A percentile compares a stretch with the other conserved stretches of the same genome.
Evolutionary conservation across 352 stramenopile species (phyloP).

Genomic region (Phytopythium boreale): DNA sequence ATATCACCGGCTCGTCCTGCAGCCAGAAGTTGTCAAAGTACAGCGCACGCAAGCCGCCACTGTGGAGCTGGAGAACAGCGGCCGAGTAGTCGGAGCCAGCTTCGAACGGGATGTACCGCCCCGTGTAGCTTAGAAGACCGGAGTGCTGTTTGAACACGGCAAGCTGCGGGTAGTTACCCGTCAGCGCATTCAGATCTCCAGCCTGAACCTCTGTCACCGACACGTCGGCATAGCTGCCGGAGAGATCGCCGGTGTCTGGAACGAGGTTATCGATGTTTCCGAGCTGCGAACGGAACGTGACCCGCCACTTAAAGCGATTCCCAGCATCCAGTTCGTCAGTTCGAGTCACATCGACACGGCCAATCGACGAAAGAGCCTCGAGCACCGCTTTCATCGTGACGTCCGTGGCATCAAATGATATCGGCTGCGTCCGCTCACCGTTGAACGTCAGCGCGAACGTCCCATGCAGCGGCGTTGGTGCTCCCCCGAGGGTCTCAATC

Average conservation of each 20-base stretch:
- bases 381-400: slow-evolving; percentile 87
- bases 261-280: slow-evolving; percentile 76
- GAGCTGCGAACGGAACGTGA: slow-evolving; percentile 92
- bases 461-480: slow-evolving; percentile 91
- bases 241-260: slow-evolving; percentile 36
- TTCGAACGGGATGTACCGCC: slow-evolving; percentile 77
- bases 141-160: slow-evolving; percentile 90
- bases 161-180: slow-evolving; percentile 65
- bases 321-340: slow-evolving; percentile 59
- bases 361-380: slow-evolving; percentile 84
- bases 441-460: slow-evolving; percentile 87
- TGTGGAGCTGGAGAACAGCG: slow-evolving; percentile 89
- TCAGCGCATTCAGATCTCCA: slow-evolving; percentile 70
- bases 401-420: slow-evolving; percentile 87
- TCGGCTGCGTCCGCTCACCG: slow-evolving; percentile 60
- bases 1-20: slow-evolving; percentile 86
- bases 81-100: slow-evolving; percentile 81
- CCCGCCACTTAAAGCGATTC: slow-evolving; percentile 89
- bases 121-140: slow-evolving; percentile 92
- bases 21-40: slow-evolving; percentile 98
- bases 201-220: slow-evolving; percentile 62
- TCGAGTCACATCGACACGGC: slow-evolving; percentile 88
- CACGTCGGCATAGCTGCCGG: slow-evolving; percentile 51
- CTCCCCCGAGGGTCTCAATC: slow-evolving; percentile 88
- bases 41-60: slow-evolving; percentile 82